These are phyloP conservation scores for Collybia nuda DNA, from an alignment of 768 basidiomycete genomes.

Conservation along the genomic window DNA sequence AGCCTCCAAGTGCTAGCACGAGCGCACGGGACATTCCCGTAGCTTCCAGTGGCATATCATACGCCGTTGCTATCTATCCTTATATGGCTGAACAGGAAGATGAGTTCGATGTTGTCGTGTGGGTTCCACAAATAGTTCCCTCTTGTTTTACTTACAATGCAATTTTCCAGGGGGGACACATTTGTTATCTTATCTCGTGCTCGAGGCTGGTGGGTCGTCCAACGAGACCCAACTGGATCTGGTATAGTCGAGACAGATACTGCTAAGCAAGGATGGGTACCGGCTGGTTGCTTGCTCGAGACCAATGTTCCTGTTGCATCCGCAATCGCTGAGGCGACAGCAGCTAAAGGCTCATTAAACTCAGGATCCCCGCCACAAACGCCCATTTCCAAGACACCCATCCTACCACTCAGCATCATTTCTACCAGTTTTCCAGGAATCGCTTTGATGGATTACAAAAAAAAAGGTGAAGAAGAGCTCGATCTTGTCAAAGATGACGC, in stretches of 20 bases:
- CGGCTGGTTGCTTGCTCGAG: conserved; percentile 94
- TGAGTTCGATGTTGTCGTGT: conserved; percentile 98
- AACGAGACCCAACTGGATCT: conserved; percentile 85
- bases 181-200: conserved; percentile 92
- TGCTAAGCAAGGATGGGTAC: conserved; percentile 93
- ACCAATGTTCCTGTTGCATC: conserved; percentile 88
- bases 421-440: conserved; percentile 98
- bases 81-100: conserved; percentile 99
- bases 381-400: conserved; percentile 66
- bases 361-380: conserved; percentile 37
- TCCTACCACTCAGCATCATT: conserved; percentile 87
- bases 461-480: conserved; percentile 92
- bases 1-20: conserved; percentile 18
- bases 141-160: conserved; percentile 6
- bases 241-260: conserved; percentile 77
- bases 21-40: conserved; percentile 42
- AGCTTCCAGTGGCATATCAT: conserved; percentile 66
- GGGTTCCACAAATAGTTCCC: conserved; percentile 30
- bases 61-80: conserved; percentile 97
- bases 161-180: conserved; percentile 71
- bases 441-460: conserved; percentile 94
- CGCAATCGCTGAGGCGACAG: conserved; percentile 81
- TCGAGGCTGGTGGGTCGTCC: conserved; percentile 99
- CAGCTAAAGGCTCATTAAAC: conserved; percentile 47
- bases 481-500: conserved; percentile 86